These are phyloP conservation scores for Polygonum aviculare DNA, from an alignment of 148 eudicot species.

Conservation along the genomic window DNA sequence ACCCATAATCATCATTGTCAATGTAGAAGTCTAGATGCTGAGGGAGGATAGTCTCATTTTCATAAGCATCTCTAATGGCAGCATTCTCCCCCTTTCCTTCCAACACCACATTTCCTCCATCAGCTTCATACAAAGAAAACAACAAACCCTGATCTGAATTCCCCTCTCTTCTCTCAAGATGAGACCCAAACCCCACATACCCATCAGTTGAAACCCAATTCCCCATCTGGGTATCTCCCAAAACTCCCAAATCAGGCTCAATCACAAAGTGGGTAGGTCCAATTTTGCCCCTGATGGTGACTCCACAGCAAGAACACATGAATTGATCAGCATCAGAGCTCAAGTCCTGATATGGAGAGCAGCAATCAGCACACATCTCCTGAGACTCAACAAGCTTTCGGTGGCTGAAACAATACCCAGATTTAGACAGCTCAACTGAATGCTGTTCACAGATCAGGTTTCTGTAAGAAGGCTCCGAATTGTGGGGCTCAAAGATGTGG, in stretches of 20 bases:
- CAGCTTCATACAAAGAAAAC: conserved; percentile 11
- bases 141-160: conserved; percentile 13
- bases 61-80: conserved; percentile 19
- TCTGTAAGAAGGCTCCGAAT: conserved; percentile 23
- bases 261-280: conserved; percentile 20
- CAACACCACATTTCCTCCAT: conserved; percentile 16
- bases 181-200: conserved; percentile 8
- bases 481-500: conserved; percentile 38
- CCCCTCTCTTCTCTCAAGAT: background rate
- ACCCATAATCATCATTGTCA: conserved; percentile 52
- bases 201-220: conserved; percentile 21
- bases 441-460: conserved; percentile 74
- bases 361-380: conserved; percentile 56
- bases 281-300: conserved; percentile 14
- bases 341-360: conserved; percentile 17
- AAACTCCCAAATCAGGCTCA: conserved; percentile 32
- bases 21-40: conserved; percentile 83
- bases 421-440: conserved; percentile 45
- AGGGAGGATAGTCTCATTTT: conserved; percentile 19
- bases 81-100: conserved; percentile 26
- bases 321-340: background rate
- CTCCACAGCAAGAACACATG: conserved; percentile 66
- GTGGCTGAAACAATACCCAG: conserved; percentile 64
- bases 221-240: conserved; percentile 29
- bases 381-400: conserved; percentile 40